Percentiles rank a stretch among this genome's conserved stretches.
phyloP scores from a whole-genome alignment of 192 early-diverging fungal species.

The Rhizophagus sp. region DNA sequence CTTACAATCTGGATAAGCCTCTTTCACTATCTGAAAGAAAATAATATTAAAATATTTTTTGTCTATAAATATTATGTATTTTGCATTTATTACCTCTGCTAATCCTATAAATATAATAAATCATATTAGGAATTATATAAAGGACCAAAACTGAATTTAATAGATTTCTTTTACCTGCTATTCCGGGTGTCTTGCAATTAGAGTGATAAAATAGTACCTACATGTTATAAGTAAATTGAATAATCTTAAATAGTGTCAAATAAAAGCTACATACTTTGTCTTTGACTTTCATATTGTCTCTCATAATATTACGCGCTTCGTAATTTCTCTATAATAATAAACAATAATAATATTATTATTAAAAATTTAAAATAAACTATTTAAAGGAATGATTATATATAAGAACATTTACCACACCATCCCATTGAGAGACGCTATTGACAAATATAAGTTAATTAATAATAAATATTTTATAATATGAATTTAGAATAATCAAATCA shows the following conservation, averaged over 20 bases:
- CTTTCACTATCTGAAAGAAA: constrained; percentile 46
- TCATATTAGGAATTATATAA: background rate
- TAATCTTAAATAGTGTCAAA: too few relatives aligned
- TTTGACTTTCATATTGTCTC: constrained; percentile 71
- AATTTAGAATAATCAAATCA: background rate
- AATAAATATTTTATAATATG: background rate
- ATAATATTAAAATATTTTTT: too few relatives aligned
- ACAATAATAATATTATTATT: too few relatives aligned
- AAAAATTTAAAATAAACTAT: too few relatives aligned
- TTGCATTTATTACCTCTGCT: background rate
- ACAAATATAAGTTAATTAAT: background rate
- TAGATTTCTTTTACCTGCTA: constrained; percentile 63
- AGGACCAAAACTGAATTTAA: background rate
- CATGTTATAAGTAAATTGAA: background rate
- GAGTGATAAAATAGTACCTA: constrained; percentile 81
- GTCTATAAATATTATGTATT: too few relatives aligned
- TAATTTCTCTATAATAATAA: constrained; percentile 57
- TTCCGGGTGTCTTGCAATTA: constrained; percentile 80
- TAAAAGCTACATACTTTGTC: constrained; percentile 38
- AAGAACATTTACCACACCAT: background rate
- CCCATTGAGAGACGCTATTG: background rate
- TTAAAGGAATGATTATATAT: too few relatives aligned
- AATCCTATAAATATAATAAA: background rate
- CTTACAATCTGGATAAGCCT: constrained; percentile 67
- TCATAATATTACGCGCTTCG: constrained; percentile 82